phyloP scores from a whole-genome alignment of 129 eudicot species.

The Lactuca sativa region DNA sequence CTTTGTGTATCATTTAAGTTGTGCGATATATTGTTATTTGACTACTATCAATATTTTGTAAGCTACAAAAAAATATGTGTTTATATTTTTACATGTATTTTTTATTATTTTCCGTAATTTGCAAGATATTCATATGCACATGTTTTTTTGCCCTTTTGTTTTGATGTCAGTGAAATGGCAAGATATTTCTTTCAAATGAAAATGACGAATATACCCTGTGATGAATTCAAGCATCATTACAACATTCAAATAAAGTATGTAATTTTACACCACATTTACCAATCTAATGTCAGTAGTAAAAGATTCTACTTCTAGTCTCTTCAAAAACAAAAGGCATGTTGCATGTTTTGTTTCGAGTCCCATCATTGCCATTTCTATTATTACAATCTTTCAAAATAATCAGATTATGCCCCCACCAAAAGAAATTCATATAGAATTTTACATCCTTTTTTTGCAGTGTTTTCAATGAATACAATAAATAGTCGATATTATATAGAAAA shows the following conservation, averaged over 20 bases:
- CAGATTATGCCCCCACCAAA: background rate
- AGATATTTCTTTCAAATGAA: background rate
- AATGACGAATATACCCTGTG: background rate
- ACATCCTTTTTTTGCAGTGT: background rate
- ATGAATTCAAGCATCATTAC: slow-evolving; percentile 5
- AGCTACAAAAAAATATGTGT: background rate
- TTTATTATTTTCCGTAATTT: background rate
- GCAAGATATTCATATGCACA: background rate
- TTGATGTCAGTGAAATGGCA: background rate
- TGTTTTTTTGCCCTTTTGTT: background rate
- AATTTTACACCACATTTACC: slow-evolving; percentile 24
- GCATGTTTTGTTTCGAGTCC: slow-evolving; percentile 25
- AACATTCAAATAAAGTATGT: slow-evolving; percentile 1
- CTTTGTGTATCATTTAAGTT: too few relatives aligned
- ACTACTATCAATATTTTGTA: background rate
- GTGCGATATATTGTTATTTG: background rate
- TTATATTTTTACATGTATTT: background rate
- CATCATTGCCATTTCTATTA: slow-evolving; percentile 20
- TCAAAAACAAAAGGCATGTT: slow-evolving; percentile 26
- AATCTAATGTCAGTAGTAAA: slow-evolving; percentile 16
- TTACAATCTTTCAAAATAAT: slow-evolving; percentile 8
- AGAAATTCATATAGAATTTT: too few relatives aligned
- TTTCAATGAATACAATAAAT: too few relatives aligned
- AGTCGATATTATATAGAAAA: too few relatives aligned
- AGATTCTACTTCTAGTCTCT: slow-evolving; percentile 22